Evolutionary conservation across 306 rosid genomes (phyloP).

Genomic region (Pachyrhizus erosus): DNA sequence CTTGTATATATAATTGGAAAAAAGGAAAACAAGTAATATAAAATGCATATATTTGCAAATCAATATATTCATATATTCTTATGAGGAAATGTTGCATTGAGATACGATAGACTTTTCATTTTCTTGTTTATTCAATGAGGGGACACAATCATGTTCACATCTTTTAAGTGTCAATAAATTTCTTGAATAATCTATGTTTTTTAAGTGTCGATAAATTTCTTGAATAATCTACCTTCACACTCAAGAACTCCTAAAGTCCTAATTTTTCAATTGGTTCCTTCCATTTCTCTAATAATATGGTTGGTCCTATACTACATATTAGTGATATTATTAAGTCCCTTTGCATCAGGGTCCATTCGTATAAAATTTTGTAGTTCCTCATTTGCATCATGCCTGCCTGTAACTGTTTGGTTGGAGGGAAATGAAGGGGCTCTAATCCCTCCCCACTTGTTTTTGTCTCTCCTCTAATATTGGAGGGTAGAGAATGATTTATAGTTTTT

Average conservation of each 20-base stretch:
- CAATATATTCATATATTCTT: slow-evolving; percentile 28
- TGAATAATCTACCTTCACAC: background rate
- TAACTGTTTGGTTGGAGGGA: background rate
- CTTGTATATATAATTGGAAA: slow-evolving; percentile 10
- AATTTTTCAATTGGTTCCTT: slow-evolving; percentile 14
- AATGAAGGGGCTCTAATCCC: background rate
- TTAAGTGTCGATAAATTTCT: slow-evolving; percentile 3
- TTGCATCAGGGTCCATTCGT: background rate
- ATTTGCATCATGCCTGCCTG: slow-evolving; percentile 1
- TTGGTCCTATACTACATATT: background rate
- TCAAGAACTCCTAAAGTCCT: slow-evolving; percentile 18
- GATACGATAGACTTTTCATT: slow-evolving; percentile 21
- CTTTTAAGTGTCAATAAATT: background rate
- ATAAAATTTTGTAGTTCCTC: slow-evolving; percentile 1
- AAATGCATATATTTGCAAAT: slow-evolving; percentile 24
- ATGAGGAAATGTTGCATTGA: slow-evolving; percentile 17
- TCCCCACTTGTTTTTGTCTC: background rate
- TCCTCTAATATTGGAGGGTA: background rate
- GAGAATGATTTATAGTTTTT: background rate
- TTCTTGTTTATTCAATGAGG: slow-evolving; percentile 24
- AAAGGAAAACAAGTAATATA: background rate
- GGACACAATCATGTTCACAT: background rate
- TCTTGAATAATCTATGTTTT: background rate
- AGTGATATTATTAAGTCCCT: background rate
- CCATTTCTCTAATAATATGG: background rate